Percentiles rank a stretch among this genome's conserved stretches.
phyloP scores from a whole-genome alignment of 2,329 filamentous ascomycete species.

The Helminthosporium solani region DNA sequence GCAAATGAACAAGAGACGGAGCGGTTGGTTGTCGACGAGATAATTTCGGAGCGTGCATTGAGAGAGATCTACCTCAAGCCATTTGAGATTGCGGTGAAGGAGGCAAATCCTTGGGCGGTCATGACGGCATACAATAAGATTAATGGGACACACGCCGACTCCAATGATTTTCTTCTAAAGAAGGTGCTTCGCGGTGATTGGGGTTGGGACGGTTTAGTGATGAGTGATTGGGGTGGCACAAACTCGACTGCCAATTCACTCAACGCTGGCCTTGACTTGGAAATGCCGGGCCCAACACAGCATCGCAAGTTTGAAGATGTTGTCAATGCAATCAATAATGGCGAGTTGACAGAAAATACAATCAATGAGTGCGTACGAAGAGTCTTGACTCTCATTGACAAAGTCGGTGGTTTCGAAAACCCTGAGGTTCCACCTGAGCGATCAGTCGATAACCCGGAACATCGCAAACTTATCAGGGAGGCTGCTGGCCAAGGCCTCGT shows the following conservation, averaged over 20 bases:
- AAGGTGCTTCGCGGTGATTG: slow-evolving; percentile 68
- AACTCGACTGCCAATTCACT: slow-evolving; percentile 39
- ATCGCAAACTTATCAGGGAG: slow-evolving; percentile 61
- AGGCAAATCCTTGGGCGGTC: slow-evolving; percentile 65
- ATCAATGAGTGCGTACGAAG: slow-evolving; percentile 34
- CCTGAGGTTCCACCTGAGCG: slow-evolving; percentile 58
- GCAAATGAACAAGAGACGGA: slow-evolving; percentile 70
- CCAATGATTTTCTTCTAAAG: slow-evolving; percentile 66
- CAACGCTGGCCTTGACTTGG: slow-evolving; percentile 41
- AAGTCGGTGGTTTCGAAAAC: slow-evolving; percentile 61
- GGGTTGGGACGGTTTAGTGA: slow-evolving; percentile 69
- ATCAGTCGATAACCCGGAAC: slow-evolving; percentile 63
- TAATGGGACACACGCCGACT: slow-evolving; percentile 68
- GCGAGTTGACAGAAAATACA: slow-evolving; percentile 51
- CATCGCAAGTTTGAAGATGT: slow-evolving; percentile 69
- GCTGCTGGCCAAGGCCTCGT: slow-evolving; percentile 69
- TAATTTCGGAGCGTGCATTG: slow-evolving; percentile 58
- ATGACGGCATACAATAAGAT: slow-evolving; percentile 74
- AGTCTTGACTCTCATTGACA: slow-evolving; percentile 66
- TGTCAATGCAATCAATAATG: slow-evolving; percentile 40
- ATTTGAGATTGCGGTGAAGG: slow-evolving; percentile 71
- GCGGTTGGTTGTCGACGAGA: slow-evolving; percentile 57
- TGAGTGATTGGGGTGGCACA: slow-evolving; percentile 61
- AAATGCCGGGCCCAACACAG: slow-evolving; percentile 55
- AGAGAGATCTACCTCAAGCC: slow-evolving; percentile 57